phyloP scores from a whole-genome alignment of 495 filamentous ascomycete species.

The Tetracladium setigerum region DNA sequence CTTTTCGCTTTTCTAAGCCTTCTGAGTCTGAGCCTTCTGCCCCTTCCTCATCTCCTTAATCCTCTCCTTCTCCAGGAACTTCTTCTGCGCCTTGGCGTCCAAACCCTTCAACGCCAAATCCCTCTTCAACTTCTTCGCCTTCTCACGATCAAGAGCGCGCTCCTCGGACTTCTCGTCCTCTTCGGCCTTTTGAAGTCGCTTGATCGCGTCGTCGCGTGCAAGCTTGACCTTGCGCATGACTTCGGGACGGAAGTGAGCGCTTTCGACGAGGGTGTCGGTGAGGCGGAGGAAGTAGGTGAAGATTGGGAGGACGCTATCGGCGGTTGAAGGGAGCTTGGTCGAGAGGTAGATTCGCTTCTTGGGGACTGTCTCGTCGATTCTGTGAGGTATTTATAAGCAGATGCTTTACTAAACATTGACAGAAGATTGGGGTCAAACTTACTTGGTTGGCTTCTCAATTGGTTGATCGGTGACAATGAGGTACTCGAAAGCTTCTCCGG shows the following conservation, averaged over 20 bases:
- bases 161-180: slow-evolving; percentile 97
- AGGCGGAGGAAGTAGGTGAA: slow-evolving; percentile 80
- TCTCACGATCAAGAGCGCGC: slow-evolving; percentile 66
- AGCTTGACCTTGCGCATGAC: slow-evolving; percentile 75
- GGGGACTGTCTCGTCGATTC: slow-evolving; percentile 76
- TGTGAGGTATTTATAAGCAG: slow-evolving; percentile 33
- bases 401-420: background rate
- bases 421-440: background rate
- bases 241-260: slow-evolving; percentile 81
- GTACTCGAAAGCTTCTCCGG: slow-evolving; percentile 78
- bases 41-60: slow-evolving; percentile 71
- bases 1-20: slow-evolving; percentile 24
- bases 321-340: slow-evolving; percentile 56
- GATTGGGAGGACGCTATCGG: slow-evolving; percentile 58
- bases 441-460: slow-evolving; percentile 73
- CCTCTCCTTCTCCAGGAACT: slow-evolving; percentile 85
- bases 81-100: slow-evolving; percentile 90
- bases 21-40: slow-evolving; percentile 60
- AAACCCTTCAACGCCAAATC: slow-evolving; percentile 74
- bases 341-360: slow-evolving; percentile 81
- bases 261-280: slow-evolving; percentile 66
- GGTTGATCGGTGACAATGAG: slow-evolving; percentile 89
- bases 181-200: slow-evolving; percentile 68
- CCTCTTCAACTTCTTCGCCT: slow-evolving; percentile 87
- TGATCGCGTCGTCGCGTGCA: slow-evolving; percentile 74